Base-by-base conservation (phyloP, 2,329 filamentous ascomycete species). In the Epichloe gansuensis region DNA sequence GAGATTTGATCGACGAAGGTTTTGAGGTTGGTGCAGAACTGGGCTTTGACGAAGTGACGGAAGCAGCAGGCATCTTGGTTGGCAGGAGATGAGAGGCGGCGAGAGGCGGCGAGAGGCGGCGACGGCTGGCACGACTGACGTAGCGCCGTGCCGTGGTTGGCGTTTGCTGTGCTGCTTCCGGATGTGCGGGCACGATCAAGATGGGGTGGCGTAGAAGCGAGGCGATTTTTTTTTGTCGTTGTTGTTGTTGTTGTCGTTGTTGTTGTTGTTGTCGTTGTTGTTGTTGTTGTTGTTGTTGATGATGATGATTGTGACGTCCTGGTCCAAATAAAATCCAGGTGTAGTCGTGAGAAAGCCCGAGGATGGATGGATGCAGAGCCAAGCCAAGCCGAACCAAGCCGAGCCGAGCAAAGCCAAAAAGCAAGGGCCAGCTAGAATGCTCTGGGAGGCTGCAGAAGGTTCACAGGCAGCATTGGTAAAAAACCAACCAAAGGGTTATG, bases 1-100 rank as follows among this genome's bases (percentile, higher is more conserved):
- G 66, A 35, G 75, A 78, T 58, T 50, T 53, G 21, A 55, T 53
- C 2, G 53, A 55, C 23, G 53, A 48, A 17, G 50, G 44, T 45
- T 55, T 55, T 8, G 53, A 55, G 41, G 43, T 55, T 21, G 50
- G 47, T 17, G 53, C 51, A 37, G 53, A 52, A 31, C 31, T 55
- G 23, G 50, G 47, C n/a, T 53, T 52, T 21, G 50, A 42, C 50
- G 53, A 48, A 23, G 51, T 23, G 25, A 34, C 43, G 31, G 53
- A 52, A 37, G 53, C 43, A 21, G 48, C 45, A 17, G 52, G 52
- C 52, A 54, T 54, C 25, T 43, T 53, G 17, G 48, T 37, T 38
- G 6, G 38, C 23, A 21, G 5, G 13, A 35, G 38, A 34, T 12
- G 15, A 13, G 21, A 45, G 37, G 28, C 34, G 12, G 25, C 38